A percentile compares a stretch with the other conserved stretches of the same genome.
Conservation (phyloP, 352 stramenopile species). For the Pythium aristosporum region DNA sequence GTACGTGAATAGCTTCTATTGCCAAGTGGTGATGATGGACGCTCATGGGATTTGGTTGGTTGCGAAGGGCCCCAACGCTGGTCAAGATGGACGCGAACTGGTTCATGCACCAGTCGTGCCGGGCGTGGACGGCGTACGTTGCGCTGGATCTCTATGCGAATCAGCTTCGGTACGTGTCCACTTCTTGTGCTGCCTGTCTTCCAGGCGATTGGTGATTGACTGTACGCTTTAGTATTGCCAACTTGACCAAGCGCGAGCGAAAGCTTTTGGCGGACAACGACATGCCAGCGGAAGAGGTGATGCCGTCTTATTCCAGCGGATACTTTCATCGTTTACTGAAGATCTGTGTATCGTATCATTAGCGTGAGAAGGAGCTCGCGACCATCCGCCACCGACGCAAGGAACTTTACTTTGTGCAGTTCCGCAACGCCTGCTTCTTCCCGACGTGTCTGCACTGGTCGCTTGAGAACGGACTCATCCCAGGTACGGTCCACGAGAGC, state of each 20-base stretch:
- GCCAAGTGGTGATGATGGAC: too few relatives aligned
- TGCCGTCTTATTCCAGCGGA: not conserved
- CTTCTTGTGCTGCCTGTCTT: not conserved
- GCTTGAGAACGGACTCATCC: constrained; percentile 61
- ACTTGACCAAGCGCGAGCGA: constrained; percentile 58
- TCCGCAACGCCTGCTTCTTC: constrained; percentile 82
- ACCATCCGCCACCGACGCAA: constrained; percentile 49
- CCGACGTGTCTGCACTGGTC: constrained; percentile 84
- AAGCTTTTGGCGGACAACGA: constrained; percentile 47
- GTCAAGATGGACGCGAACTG: constrained; percentile 72
- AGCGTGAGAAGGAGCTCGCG: constrained; percentile 44
- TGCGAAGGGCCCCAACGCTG: constrained; percentile 67
- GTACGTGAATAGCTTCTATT: constrained; percentile 29
- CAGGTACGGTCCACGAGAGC: constrained; percentile 33
- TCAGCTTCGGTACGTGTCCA: constrained; percentile 48
- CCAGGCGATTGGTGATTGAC: not conserved
- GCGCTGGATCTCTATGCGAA: constrained; percentile 80
- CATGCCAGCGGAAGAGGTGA: constrained; percentile 58
- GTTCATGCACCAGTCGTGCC: constrained; percentile 67
- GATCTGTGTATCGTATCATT: not conserved
- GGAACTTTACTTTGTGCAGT: constrained; percentile 76
- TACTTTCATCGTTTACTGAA: too few relatives aligned
- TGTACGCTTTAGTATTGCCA: constrained; percentile 44
- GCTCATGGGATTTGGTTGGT: not conserved
- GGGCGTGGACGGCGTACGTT: constrained; percentile 73